Conservation (phyloP, 495 filamentous ascomycete species). For the Aspergillus nanangensis region DNA sequence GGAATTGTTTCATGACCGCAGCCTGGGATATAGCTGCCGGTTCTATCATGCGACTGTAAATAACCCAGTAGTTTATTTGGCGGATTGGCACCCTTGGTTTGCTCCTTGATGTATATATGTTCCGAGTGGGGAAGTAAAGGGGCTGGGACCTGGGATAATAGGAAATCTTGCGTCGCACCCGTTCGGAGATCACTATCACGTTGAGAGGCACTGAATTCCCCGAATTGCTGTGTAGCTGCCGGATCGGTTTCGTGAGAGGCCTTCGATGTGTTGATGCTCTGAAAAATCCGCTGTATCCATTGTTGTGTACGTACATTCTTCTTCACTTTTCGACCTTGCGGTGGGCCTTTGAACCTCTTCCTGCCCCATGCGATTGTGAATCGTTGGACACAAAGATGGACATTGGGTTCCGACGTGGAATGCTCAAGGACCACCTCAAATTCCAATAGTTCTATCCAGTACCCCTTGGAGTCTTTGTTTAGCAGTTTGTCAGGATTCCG, state of each 20-base stretch:
- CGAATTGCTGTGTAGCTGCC: neutral
- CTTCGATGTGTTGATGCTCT: no score
- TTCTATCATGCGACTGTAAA: no score
- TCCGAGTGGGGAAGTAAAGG: neutral
- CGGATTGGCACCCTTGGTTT: neutral
- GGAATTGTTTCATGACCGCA: no score
- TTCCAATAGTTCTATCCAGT: constrained; percentile 29
- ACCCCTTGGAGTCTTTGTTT: constrained; percentile 22
- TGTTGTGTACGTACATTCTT: constrained; percentile 13
- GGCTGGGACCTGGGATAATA: constrained; percentile 6
- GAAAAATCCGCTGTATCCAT: constrained; percentile 11
- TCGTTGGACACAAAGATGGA: constrained; percentile 29
- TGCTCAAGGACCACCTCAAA: constrained; percentile 37
- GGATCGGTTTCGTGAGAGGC: no score
- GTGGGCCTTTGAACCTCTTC: constrained; percentile 17
- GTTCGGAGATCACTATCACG: neutral
- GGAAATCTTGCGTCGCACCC: constrained; percentile 3
- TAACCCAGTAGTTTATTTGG: no score
- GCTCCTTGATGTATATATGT: neutral
- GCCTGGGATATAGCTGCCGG: no score
- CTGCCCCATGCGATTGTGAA: constrained; percentile 29
- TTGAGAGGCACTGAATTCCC: constrained; percentile 2
- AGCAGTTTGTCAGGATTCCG: constrained; percentile 8
- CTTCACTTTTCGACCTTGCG: constrained; percentile 15
- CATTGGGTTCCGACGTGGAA: constrained; percentile 18